Conservation (phyloP, 345 rosid species). For the Geranium rotundifolium region DNA sequence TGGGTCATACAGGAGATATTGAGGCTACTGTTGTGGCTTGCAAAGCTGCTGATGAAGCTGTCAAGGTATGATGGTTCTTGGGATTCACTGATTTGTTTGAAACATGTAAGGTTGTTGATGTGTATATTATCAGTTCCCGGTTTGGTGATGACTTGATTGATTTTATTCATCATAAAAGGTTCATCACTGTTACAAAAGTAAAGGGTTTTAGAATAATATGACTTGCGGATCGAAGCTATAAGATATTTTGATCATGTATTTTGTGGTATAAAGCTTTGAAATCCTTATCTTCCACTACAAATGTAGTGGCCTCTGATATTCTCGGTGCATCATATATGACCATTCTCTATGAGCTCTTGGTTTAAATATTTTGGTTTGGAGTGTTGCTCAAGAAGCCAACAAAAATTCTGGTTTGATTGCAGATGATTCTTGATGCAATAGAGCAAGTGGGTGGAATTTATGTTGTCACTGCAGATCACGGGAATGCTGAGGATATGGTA, state of each 20-base stretch:
- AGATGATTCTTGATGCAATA: constrained; percentile 79
- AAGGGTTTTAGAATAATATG: neutral
- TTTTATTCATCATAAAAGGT: neutral
- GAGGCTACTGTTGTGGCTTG: constrained; percentile 76
- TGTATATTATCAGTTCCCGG: neutral
- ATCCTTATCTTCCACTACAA: no score
- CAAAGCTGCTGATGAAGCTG: constrained; percentile 85
- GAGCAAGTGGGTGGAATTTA: constrained; percentile 86
- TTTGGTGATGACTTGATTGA: neutral
- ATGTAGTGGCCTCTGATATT: no score
- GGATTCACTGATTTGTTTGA: neutral
- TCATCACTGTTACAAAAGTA: neutral
- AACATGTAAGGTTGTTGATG: neutral
- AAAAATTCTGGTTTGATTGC: constrained; percentile 11
- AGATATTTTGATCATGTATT: no score
- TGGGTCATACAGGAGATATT: constrained; percentile 94
- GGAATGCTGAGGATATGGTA: constrained; percentile 97
- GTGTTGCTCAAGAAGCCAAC: constrained; percentile 6
- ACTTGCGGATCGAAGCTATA: neutral
- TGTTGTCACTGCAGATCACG: constrained; percentile 94
- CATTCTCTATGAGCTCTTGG: neutral
- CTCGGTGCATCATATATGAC: no score
- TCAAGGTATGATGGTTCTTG: constrained; percentile 44
- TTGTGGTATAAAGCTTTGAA: no score
- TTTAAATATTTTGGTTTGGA: neutral